A percentile compares a stretch with the other conserved stretches of the same genome.
Conservation (phyloP, 495 filamentous ascomycete species). For the Parmelia sp. region DNA sequence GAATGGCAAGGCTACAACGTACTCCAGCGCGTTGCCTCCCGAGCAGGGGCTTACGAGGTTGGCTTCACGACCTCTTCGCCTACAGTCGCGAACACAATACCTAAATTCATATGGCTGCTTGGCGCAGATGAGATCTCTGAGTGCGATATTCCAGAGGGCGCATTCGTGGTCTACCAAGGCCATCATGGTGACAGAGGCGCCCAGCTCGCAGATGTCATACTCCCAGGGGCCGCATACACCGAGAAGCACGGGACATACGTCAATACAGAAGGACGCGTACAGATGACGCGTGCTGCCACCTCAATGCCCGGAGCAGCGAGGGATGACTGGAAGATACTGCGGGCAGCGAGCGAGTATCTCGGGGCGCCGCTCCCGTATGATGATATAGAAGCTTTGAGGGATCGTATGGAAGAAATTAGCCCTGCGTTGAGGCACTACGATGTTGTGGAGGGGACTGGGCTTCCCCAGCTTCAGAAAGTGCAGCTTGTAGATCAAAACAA, state of each 20-base stretch:
- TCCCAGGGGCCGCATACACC: constrained; percentile 91
- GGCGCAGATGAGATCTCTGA: constrained; percentile 85
- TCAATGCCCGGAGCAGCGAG: constrained; percentile 78
- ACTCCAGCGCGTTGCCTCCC: constrained; percentile 85
- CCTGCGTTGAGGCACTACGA: constrained; percentile 86
- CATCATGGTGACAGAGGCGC: constrained; percentile 95
- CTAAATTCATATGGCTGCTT: constrained; percentile 95
- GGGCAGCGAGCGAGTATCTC: constrained; percentile 86
- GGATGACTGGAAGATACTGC: constrained; percentile 98
- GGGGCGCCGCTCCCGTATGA: constrained; percentile 84
- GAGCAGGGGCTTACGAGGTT: constrained; percentile 87
- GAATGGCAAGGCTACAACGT: constrained; percentile 99
- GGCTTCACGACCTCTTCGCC: constrained; percentile 82
- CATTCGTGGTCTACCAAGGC: constrained; percentile 95
- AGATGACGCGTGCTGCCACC: constrained; percentile 84
- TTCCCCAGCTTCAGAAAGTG: constrained; percentile 71
- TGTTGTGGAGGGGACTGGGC: constrained; percentile 69
- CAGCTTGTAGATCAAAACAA: constrained; percentile 95
- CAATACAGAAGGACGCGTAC: constrained; percentile 94
- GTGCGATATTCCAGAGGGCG: constrained; percentile 80
- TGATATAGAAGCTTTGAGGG: constrained; percentile 75
- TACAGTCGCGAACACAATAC: constrained; percentile 67
- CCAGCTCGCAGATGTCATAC: constrained; percentile 85
- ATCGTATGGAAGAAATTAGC: constrained; percentile 92
- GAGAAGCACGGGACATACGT: constrained; percentile 96